Evolutionary conservation across 805 yeast species (phyloP).

Genomic region (Cyberlindnera saturnus): DNA sequence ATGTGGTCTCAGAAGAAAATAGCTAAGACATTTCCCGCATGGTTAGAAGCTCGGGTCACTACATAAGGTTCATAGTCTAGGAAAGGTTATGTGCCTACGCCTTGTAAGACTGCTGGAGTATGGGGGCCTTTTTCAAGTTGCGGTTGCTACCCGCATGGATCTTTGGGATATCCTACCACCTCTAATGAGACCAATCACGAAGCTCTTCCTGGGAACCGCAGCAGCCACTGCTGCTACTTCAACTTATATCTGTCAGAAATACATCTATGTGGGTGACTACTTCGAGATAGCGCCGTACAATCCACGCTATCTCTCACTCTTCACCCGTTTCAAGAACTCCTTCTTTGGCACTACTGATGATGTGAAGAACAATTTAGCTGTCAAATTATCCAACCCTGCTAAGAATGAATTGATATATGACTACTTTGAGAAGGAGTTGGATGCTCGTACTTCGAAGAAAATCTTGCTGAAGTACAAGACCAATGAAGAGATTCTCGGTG

Average conservation of each 20-base stretch:
- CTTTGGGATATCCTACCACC: no score
- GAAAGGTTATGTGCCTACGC: no score
- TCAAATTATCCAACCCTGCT: slow-evolving; percentile 11
- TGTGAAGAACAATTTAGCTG: slow-evolving; percentile 3
- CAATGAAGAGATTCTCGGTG: no score
- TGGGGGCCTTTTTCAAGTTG: no score
- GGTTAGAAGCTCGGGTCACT: no score
- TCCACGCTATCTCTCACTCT: neutral
- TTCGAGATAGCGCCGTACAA: slow-evolving; percentile 12
- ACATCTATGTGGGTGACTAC: slow-evolving; percentile 15
- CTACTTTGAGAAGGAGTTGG: slow-evolving; percentile 16
- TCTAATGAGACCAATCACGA: slow-evolving; percentile 1
- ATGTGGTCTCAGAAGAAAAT: no score
- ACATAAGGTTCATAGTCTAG: no score
- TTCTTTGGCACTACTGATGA: slow-evolving; percentile 9
- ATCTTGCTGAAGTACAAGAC: slow-evolving; percentile 17
- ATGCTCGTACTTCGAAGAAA: slow-evolving; percentile 8
- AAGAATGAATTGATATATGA: slow-evolving; percentile 10
- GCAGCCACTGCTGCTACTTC: slow-evolving; percentile 8
- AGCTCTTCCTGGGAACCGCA: slow-evolving; percentile 2
- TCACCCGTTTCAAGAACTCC: slow-evolving; percentile 3
- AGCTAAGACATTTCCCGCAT: no score
- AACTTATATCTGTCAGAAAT: slow-evolving; percentile 4
- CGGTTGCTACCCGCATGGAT: no score
- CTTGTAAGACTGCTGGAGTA: no score